These are phyloP conservation scores for Cruciata laevipes DNA, from an alignment of 257 asterid genomes.

Conservation along the genomic window DNA sequence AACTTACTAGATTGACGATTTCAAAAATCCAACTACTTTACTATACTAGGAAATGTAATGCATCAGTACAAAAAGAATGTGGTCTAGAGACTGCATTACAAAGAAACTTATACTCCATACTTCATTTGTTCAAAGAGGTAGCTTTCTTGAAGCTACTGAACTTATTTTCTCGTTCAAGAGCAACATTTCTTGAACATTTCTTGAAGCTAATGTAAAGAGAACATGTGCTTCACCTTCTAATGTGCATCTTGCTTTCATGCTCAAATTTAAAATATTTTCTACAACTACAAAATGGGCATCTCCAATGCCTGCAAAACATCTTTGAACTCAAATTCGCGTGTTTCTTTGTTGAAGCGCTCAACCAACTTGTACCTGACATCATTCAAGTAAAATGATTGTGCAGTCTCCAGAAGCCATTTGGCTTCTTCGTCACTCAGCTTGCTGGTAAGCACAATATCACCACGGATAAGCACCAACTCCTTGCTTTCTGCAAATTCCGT, in stretches of 20 bases:
- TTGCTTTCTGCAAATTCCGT: conserved; percentile 82
- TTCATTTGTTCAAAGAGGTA: background rate
- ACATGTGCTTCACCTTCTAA: background rate
- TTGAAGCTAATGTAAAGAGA: background rate
- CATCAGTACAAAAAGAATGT: background rate
- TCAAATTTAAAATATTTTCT: background rate
- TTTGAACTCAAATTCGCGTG: conserved; percentile 82
- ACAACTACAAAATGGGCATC: conserved; percentile 58
- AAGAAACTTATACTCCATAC: background rate
- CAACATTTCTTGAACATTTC: background rate
- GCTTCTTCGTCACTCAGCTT: conserved; percentile 81
- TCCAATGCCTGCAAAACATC: conserved; percentile 74
- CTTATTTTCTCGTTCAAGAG: background rate
- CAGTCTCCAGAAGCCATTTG: conserved; percentile 80
- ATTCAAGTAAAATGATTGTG: conserved; percentile 78
- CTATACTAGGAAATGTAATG: background rate
- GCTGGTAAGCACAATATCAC: conserved; percentile 83
- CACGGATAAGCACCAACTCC: conserved; percentile 79
- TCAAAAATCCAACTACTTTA: background rate
- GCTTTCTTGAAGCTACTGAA: background rate
- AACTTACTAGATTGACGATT: background rate
- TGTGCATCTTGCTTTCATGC: background rate
- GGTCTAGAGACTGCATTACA: background rate
- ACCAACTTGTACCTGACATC: conserved; percentile 82
- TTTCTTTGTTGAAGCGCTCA: conserved; percentile 72